These are phyloP conservation scores for Wickerhamiella musiphila DNA, from an alignment of 805 yeast genomes.

Conservation along the genomic window DNA sequence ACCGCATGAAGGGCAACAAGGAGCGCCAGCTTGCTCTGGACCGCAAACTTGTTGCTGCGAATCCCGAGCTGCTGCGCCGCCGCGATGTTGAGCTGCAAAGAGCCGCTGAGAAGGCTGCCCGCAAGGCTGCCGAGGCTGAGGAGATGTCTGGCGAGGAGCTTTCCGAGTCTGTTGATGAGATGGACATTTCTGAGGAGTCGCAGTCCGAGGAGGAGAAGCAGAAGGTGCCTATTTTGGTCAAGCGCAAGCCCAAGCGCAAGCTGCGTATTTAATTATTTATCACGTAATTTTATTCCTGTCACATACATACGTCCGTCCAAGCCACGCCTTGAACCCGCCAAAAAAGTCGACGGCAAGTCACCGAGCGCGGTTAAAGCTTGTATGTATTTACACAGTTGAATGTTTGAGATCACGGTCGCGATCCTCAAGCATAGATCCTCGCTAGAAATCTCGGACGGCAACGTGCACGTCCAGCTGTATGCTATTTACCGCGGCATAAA, in stretches of 20 bases:
- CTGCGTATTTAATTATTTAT: conserved; percentile 11
- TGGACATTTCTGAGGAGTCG: conserved; percentile 27
- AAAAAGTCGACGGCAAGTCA: too few species aligned
- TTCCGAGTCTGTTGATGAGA: conserved; percentile 28
- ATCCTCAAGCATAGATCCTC: too few species aligned
- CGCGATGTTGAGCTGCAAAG: conserved; percentile 87
- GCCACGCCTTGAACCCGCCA: too few species aligned
- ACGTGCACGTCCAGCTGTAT: too few species aligned
- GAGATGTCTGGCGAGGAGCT: conserved; percentile 24
- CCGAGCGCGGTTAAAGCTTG: too few species aligned
- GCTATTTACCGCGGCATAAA: too few species aligned
- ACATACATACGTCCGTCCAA: too few species aligned
- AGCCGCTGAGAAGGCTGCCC: conserved; percentile 41
- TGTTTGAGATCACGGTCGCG: neutral
- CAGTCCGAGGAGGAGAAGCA: conserved; percentile 28
- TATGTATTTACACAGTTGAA: neutral
- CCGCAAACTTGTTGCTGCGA: conserved; percentile 68
- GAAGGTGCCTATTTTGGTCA: conserved; percentile 37
- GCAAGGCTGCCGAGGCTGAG: conserved; percentile 30
- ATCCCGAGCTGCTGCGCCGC: conserved; percentile 79
- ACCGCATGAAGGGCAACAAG: conserved; percentile 96
- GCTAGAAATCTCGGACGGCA: too few species aligned
- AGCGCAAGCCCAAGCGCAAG: conserved; percentile 41
- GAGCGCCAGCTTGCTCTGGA: conserved; percentile 73
- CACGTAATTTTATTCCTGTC: neutral